phyloP scores from a whole-genome alignment of 164 flowering plant genomes.

The Vitis rupestris region DNA sequence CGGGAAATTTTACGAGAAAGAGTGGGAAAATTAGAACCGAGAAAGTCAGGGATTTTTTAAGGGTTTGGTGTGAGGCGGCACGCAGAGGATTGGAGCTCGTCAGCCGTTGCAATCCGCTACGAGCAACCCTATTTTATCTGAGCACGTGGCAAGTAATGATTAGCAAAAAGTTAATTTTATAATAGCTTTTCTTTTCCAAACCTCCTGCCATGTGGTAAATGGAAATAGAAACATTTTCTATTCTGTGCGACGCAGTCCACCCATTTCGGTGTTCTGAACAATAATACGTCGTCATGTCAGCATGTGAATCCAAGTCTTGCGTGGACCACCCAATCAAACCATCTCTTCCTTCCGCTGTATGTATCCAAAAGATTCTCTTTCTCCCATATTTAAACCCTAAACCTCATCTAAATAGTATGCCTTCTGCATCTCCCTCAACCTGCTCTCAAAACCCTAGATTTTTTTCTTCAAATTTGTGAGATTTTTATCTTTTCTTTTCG shows the following conservation, averaged over 20 bases:
- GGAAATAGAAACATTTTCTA: neutral
- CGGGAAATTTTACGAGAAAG: no score
- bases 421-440: neutral
- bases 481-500: no score
- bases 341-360: constrained; percentile 30
- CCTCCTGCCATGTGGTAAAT: neutral
- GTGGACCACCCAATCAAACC: constrained; percentile 23
- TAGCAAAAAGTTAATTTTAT: no score
- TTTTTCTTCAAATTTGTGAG: neutral
- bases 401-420: neutral
- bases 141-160: no score
- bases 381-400: neutral
- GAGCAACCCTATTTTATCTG: no score
- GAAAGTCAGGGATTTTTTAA: no score
- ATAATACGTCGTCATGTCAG: no score
- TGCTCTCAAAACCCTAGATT: neutral
- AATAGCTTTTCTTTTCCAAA: neutral
- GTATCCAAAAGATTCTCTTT: constrained; percentile 1
- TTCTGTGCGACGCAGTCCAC: no score
- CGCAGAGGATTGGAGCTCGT: no score
- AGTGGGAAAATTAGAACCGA: no score
- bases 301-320: constrained; percentile 1
- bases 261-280: neutral
- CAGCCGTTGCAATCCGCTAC: no score
- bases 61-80: no score